Evolutionary conservation across 208 protist genomes (phyloP), one percentile per base, ranked within the genome.

Genomic region (Phytomonas serpens): DNA sequence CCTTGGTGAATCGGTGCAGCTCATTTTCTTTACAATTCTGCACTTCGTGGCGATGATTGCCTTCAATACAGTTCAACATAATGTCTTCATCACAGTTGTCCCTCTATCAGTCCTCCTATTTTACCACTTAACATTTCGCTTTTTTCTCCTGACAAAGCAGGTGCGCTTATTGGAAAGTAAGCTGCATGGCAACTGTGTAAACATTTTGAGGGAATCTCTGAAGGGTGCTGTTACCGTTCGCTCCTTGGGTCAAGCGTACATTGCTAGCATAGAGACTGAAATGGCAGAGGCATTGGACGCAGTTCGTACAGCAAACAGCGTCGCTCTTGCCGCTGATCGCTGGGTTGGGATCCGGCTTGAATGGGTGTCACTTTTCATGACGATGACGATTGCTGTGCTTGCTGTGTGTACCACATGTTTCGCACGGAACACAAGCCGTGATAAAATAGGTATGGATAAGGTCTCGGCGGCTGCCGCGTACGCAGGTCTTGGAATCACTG

Each of bases 281-380:
- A 83, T 89, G 78, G 68, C 77, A 67, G 80, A 82, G 38, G 73
- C 88, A 9, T 79, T 93, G 34, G 89, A 94, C 73, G 79, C 73
- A 47, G 69, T 85, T 31, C 75, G 87, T 79, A 74, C 72, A 67
- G 86, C 78, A n/a, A 75, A 67, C 27, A 75, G 84, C 74, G 80
- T 83, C 64, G 76, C 77, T 40, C 77, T 86, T 65, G 81, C 81
- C 42, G 77, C 84, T 0, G 84, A 94, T 51, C 86, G 86, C 67
- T 94, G 89, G 86, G 79, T 90, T 29, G 84, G 74, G 30, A 72
- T 94, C 69, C 75, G 86, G 3, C 77, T 94, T 31, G 86, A 94
- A 71, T 65, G 86, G n/a, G 75, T 94, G 9, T 83, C 89, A 6
- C 68, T 90, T 29, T 70, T 89, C 68, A 80, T 94, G 72, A 88